A percentile compares a stretch with the other conserved stretches of the same genome.
phyloP scores from a whole-genome alignment of 768 basidiomycete genomes.

The Brasilioporus rufonigricans region DNA sequence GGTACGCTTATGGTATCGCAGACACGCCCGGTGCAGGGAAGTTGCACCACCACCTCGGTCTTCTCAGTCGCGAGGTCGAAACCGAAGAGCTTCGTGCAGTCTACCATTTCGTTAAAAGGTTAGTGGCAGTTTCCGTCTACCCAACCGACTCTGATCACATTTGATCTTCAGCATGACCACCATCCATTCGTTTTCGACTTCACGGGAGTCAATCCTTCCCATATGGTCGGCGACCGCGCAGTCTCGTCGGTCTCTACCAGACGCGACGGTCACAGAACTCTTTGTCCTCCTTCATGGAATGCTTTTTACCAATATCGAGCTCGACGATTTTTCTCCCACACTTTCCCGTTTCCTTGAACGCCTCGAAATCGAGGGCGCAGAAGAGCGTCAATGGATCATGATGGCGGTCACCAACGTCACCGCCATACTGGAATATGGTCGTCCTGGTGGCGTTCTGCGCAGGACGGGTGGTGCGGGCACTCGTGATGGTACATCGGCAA shows the following conservation, averaged over 20 bases:
- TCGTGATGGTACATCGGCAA: constrained; percentile 34
- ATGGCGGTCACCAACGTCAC: constrained; percentile 87
- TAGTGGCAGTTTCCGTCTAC: constrained; percentile 16
- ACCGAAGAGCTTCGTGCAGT: constrained; percentile 80
- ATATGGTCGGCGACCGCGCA: constrained; percentile 76
- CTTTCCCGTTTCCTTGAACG: constrained; percentile 86
- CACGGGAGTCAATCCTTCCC: constrained; percentile 85
- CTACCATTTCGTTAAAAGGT: constrained; percentile 97
- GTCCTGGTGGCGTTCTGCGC: constrained; percentile 65
- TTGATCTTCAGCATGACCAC: constrained; percentile 72
- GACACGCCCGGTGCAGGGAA: constrained; percentile 94
- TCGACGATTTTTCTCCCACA: constrained; percentile 85
- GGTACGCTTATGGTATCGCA: constrained; percentile 86
- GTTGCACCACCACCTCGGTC: constrained; percentile 89
- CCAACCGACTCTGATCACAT: constrained; percentile 5
- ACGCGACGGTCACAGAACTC: constrained; percentile 69
- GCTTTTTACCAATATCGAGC: constrained; percentile 93
- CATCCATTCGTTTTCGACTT: constrained; percentile 80
- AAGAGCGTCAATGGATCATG: constrained; percentile 93
- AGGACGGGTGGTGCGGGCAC: constrained; percentile 51
- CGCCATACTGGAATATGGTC: constrained; percentile 85
- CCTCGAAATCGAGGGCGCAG: constrained; percentile 74
- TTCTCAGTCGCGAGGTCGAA: constrained; percentile 81
- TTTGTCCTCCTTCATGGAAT: constrained; percentile 95
- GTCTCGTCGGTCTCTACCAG: constrained; percentile 69